phyloP scores from a whole-genome alignment of 2,329 filamentous ascomycete species.

The Rhytidhysteron rufulum region DNA sequence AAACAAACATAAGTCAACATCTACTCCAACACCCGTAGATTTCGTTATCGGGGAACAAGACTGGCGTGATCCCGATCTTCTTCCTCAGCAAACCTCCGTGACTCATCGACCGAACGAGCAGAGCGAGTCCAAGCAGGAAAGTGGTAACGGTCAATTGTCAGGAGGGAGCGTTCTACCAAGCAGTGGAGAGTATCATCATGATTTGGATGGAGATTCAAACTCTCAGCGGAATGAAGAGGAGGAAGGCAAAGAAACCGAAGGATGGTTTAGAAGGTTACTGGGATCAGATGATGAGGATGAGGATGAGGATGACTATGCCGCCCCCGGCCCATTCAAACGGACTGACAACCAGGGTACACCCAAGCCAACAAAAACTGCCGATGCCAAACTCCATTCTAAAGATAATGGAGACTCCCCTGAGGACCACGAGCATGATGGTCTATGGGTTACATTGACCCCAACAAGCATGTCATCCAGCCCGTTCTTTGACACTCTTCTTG shows the following conservation, averaged over 20 bases:
- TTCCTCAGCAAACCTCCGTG: slow-evolving; percentile 43
- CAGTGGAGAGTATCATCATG: slow-evolving; percentile 63
- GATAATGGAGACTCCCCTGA: slow-evolving; percentile 15
- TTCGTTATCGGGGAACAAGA: slow-evolving; percentile 84
- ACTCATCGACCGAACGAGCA: slow-evolving; percentile 10
- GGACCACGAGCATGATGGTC: slow-evolving; percentile 60
- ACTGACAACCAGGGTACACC: slow-evolving; percentile 15
- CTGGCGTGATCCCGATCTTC: slow-evolving; percentile 75
- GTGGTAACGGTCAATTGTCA: slow-evolving; percentile 42
- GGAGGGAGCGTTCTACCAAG: slow-evolving; percentile 68
- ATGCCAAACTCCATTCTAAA: slow-evolving; percentile 14
- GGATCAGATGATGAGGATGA: slow-evolving; percentile 17
- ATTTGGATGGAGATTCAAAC: slow-evolving; percentile 10
- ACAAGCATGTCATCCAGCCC: slow-evolving; percentile 83
- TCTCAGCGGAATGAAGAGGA: slow-evolving; percentile 38
- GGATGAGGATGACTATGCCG: slow-evolving; percentile 10
- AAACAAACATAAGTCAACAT: slow-evolving; percentile 7
- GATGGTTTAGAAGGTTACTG: slow-evolving; percentile 22
- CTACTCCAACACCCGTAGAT: slow-evolving; percentile 48
- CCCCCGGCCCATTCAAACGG: slow-evolving; percentile 8
- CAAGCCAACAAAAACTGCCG: slow-evolving; percentile 6
- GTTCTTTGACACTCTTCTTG: slow-evolving; percentile 94
- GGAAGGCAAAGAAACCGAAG: slow-evolving; percentile 6
- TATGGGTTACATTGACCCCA: slow-evolving; percentile 96
- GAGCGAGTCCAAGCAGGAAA: slow-evolving; percentile 7